Evolutionary conservation across 1,284 basidiomycete species (phyloP).

Genomic region (Irpex rosettiformis): DNA sequence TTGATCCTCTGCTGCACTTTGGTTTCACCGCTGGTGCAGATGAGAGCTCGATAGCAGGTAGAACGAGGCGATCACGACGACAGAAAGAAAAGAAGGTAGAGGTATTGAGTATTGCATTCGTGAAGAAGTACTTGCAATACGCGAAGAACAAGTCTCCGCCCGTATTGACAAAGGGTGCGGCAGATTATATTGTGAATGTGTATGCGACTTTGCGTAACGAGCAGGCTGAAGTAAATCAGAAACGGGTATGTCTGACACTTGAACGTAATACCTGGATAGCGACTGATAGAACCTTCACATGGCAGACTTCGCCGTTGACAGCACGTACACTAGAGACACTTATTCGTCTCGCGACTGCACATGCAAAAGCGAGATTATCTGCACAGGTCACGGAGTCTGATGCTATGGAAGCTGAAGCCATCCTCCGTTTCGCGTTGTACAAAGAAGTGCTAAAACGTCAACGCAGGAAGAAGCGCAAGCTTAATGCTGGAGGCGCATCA

Average conservation of each 20-base stretch:
- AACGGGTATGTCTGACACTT: conserved; percentile 64
- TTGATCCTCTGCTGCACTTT: conserved; percentile 92
- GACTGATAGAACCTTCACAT: not conserved
- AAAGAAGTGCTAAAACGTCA: conserved; percentile 90
- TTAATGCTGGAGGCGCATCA: conserved; percentile 53
- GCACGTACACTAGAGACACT: conserved; percentile 98
- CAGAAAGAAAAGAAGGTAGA: conserved; percentile 70
- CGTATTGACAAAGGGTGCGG: conserved; percentile 87
- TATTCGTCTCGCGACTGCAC: conserved; percentile 96
- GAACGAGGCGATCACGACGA: conserved; percentile 40
- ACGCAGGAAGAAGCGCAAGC: conserved; percentile 72
- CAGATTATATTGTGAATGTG: conserved; percentile 91
- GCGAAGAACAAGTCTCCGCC: conserved; percentile 89
- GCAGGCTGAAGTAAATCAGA: conserved; percentile 86
- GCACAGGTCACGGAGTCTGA: conserved; percentile 83
- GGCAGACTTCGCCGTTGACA: conserved; percentile 92
- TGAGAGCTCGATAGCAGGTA: conserved; percentile 30
- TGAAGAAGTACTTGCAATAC: conserved; percentile 99
- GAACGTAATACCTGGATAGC: not conserved
- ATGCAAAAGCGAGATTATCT: conserved; percentile 94
- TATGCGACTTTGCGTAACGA: conserved; percentile 94
- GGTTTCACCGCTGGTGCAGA: conserved; percentile 46
- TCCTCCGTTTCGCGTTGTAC: conserved; percentile 96
- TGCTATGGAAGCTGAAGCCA: conserved; percentile 89
- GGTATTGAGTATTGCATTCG: conserved; percentile 89